Conservation (phyloP, 129 eudicot species). For the Kitagawia praeruptora region DNA sequence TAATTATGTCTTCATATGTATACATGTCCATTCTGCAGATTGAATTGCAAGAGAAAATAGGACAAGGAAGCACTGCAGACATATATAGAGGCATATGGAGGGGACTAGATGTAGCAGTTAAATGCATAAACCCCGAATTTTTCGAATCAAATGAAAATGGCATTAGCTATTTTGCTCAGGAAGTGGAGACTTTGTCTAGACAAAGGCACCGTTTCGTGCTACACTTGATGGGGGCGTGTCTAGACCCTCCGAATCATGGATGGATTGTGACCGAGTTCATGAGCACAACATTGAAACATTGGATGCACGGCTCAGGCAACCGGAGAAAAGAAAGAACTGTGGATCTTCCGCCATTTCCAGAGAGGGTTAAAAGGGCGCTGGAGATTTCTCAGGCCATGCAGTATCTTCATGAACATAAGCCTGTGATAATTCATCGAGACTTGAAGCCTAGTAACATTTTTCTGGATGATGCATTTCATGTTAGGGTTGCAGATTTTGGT, state of each 20-base stretch:
- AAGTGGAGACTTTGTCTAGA: constrained; percentile 56
- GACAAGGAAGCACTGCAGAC: constrained; percentile 72
- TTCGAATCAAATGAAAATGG: constrained; percentile 50
- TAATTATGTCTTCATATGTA: no score
- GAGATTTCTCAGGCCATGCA: constrained; percentile 82
- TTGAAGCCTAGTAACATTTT: constrained; percentile 64
- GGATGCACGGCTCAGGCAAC: constrained; percentile 60
- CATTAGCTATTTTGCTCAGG: constrained; percentile 61
- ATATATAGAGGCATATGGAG: constrained; percentile 72
- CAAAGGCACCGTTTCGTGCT: constrained; percentile 64
- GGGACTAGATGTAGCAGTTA: constrained; percentile 67
- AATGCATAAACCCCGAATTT: constrained; percentile 63
- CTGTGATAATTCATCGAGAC: constrained; percentile 55
- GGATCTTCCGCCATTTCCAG: constrained; percentile 36
- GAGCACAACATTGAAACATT: constrained; percentile 42
- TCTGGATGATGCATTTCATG: constrained; percentile 63
- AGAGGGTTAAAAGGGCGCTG: constrained; percentile 47
- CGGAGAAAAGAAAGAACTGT: constrained; percentile 38
- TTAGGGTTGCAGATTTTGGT: constrained; percentile 66
- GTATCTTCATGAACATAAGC: constrained; percentile 63
- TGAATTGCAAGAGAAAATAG: constrained; percentile 46
- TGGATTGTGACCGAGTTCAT: constrained; percentile 71
- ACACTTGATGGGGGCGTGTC: constrained; percentile 69
- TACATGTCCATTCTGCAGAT: constrained; percentile 26
- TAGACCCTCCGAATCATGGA: constrained; percentile 59